Evolutionary conservation across 73 alveolate genomes (phyloP), one percentile per base, ranked within the genome.

Genomic region (Paramecium octaurelia): DNA sequence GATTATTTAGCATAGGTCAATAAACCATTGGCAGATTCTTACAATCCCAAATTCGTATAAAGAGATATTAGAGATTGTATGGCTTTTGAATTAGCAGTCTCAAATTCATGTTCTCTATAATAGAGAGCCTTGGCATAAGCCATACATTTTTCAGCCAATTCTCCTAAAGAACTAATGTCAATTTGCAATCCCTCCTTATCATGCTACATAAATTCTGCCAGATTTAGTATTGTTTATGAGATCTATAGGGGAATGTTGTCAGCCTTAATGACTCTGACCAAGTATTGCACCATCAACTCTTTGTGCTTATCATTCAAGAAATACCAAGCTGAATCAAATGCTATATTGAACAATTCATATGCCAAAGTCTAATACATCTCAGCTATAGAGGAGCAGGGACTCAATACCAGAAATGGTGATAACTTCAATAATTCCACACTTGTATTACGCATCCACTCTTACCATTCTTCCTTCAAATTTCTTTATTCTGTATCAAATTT

Each of bases 121-220:
- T 96, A 97, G 12, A 98, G 96, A 2, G 99, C 99, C 90, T 98
- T 98, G 1, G 99, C 99, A 93, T 98, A 98, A 8, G 99, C 99
- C 80, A 93, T 95, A 86, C 99, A 98, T 85, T 94, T 91, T 92
- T 98, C 98, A 21, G 99, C 99, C 11, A 98, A 95, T 86, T 95
- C 95, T 8, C 99, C 99, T 8, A 98, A 93, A 20, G 98, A 94
- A 8, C 97, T 92, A 34, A 95, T 96, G 69, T 98, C 99, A 86
- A 96, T 89, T 11, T 70, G 94, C 21, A 98, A 86, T 84, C 97
- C 96, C 71, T 97, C 95, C 35, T 97, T 99, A 92, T 98, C 99
- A 88, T 95, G 97, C 85, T 97, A 98, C 97, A 98, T 98, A 93
- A 97, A 98, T 93, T 98, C 99, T 43, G 99, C 97, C 38, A 98